These are phyloP conservation scores for Sicyos baderoa DNA, from an alignment of 306 rosid genomes.

Conservation along the genomic window DNA sequence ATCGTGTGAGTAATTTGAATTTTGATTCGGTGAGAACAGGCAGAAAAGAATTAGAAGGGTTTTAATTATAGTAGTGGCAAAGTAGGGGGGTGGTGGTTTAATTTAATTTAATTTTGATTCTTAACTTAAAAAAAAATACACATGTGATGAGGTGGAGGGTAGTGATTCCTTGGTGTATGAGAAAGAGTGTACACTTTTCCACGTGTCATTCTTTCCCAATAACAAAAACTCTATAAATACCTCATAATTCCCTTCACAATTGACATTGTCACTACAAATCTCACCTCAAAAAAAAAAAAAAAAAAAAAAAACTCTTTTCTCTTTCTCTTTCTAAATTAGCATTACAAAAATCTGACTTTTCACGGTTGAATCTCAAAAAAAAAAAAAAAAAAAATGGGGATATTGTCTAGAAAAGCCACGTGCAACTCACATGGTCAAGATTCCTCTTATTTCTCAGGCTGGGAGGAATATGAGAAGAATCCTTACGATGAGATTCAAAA, in stretches of 20 bases:
- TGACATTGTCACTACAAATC: neutral
- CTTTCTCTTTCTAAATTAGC: neutral
- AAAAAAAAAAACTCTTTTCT: too few species aligned
- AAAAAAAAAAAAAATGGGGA: neutral
- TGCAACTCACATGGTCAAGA: slow-evolving; percentile 23
- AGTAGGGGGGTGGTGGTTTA: slow-evolving; percentile 7
- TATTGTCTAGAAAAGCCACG: slow-evolving; percentile 20
- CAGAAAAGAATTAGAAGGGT: neutral
- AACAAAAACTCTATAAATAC: slow-evolving; percentile 12
- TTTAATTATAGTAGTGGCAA: neutral
- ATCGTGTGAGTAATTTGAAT: neutral
- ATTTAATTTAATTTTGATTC: neutral
- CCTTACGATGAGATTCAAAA: slow-evolving; percentile 18
- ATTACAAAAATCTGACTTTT: neutral
- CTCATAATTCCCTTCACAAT: neutral
- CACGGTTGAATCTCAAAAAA: neutral
- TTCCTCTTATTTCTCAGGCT: slow-evolving; percentile 17
- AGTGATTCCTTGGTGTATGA: neutral
- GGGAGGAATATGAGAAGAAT: slow-evolving; percentile 23
- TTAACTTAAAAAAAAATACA: neutral
- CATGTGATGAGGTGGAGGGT: neutral
- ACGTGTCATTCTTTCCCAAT: slow-evolving; percentile 8
- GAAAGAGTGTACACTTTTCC: neutral
- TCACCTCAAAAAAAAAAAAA: too few species aligned
- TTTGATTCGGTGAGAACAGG: neutral